Conservation (phyloP, 257 asterid species). For the Gynochthodes officinalis region DNA sequence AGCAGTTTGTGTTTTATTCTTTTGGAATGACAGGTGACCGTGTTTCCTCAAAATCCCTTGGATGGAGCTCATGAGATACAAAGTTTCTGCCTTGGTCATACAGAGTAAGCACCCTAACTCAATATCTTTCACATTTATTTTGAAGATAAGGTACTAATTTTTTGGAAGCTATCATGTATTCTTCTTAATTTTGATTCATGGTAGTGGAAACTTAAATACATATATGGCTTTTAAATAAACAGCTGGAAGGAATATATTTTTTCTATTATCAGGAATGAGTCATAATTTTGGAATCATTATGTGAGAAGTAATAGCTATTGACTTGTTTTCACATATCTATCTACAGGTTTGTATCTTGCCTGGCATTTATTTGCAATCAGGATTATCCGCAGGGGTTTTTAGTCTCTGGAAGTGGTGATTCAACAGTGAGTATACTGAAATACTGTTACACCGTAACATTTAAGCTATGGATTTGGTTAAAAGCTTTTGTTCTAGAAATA, state of each 20-base stretch:
- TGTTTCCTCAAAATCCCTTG: slow-evolving; percentile 66
- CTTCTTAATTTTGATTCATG: background rate
- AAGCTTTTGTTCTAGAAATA: background rate
- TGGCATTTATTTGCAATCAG: slow-evolving; percentile 52
- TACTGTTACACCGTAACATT: background rate
- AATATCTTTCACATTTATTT: background rate
- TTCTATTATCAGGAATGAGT: background rate
- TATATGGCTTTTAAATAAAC: background rate
- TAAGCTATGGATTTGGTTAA: background rate
- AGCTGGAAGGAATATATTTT: too few relatives aligned
- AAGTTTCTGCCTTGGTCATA: slow-evolving; percentile 91
- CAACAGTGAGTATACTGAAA: slow-evolving; percentile 68
- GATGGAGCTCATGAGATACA: slow-evolving; percentile 88
- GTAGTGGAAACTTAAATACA: background rate
- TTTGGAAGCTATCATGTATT: background rate
- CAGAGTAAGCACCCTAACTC: slow-evolving; percentile 56
- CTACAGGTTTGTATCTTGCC: slow-evolving; percentile 79
- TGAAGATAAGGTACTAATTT: background rate
- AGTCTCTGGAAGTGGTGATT: slow-evolving; percentile 96
- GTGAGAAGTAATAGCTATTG: background rate
- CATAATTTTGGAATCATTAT: background rate
- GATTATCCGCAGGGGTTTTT: slow-evolving; percentile 49
- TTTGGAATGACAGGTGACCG: slow-evolving; percentile 58
- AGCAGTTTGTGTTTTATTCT: background rate
- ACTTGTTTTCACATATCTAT: slow-evolving; percentile 18